These are phyloP conservation scores for Boletus sp. DNA, from an alignment of 1,284 basidiomycete genomes.

Conservation along the genomic window DNA sequence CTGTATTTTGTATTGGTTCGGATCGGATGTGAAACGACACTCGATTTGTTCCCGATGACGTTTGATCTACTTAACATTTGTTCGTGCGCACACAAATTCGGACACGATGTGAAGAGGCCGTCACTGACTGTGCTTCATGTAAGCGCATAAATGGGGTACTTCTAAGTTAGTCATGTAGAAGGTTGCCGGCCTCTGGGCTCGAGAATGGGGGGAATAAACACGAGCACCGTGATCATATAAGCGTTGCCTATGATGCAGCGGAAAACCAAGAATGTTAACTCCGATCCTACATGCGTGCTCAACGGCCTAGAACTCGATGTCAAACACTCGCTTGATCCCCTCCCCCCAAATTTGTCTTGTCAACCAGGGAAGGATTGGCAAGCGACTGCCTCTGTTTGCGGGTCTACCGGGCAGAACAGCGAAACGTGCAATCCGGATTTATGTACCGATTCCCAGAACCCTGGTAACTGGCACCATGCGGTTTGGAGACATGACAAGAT, in stretches of 20 bases:
- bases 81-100: slow-evolving; percentile 9
- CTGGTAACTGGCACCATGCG: slow-evolving; percentile 37
- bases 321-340: slow-evolving; percentile 36
- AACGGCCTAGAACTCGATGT: slow-evolving; percentile 35
- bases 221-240: slow-evolving; percentile 18
- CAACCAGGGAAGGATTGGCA: slow-evolving; percentile 25
- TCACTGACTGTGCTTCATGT: slow-evolving; percentile 8
- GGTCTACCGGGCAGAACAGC: slow-evolving; percentile 40
- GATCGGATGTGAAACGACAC: slow-evolving; percentile 26
- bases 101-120: slow-evolving; percentile 15
- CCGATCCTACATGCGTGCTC: slow-evolving; percentile 25
- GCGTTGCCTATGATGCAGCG: slow-evolving; percentile 6
- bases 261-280: slow-evolving; percentile 9
- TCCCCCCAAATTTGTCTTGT: slow-evolving; percentile 34
- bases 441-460: slow-evolving; percentile 30
- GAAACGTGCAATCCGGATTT: slow-evolving; percentile 31
- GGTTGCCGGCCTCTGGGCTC: slow-evolving; percentile 20
- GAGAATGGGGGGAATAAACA: slow-evolving; percentile 28
- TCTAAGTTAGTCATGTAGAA: slow-evolving; percentile 17
- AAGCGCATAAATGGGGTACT: slow-evolving; percentile 23
- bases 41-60: slow-evolving; percentile 15
- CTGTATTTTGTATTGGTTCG: slow-evolving; percentile 5
- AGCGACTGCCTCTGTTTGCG: slow-evolving; percentile 31
- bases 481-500: slow-evolving; percentile 27
- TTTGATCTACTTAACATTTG: slow-evolving; percentile 7